phyloP scores from a whole-genome alignment of 768 basidiomycete species.

The Tricholoma furcatifolium region DNA sequence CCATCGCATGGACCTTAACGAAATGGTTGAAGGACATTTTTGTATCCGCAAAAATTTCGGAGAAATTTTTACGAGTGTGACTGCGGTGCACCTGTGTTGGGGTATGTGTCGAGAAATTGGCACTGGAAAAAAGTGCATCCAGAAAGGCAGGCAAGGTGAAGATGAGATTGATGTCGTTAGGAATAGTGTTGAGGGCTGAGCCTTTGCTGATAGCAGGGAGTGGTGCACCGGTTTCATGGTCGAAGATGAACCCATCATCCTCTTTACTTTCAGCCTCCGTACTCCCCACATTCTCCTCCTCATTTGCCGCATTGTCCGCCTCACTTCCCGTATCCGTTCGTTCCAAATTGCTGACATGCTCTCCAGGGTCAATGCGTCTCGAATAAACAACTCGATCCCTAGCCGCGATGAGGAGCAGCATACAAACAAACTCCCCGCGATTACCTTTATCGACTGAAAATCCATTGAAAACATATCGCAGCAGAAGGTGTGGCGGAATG shows the following conservation, averaged over 20 bases:
- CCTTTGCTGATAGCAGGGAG: no score
- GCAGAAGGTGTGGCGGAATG: not conserved
- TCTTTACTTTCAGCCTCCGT: no score
- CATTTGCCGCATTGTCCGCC: no score
- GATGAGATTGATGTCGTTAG: not conserved
- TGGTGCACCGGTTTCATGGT: no score
- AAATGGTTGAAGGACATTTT: constrained; percentile 31
- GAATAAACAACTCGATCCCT: constrained; percentile 18
- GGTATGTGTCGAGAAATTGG: not conserved
- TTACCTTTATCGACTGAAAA: constrained; percentile 20
- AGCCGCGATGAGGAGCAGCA: constrained; percentile 18
- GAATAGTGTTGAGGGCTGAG: no score
- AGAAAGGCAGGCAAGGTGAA: no score
- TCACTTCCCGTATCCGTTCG: no score
- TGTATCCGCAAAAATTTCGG: constrained; percentile 16
- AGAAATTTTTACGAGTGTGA: not conserved
- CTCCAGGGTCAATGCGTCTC: not conserved
- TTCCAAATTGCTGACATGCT: no score
- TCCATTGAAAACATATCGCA: constrained; percentile 2
- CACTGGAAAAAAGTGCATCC: not conserved
- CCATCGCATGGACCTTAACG: constrained; percentile 25
- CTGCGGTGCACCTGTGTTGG: not conserved
- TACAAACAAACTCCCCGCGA: constrained; percentile 24
- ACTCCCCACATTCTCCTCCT: no score
- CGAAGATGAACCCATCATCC: no score